A percentile compares a stretch with the other conserved stretches of the same genome.
These are phyloP conservation scores for Cutaneotrichosporon sp. DNA, from an alignment of 1,284 basidiomycete species.

Conservation along the genomic window DNA sequence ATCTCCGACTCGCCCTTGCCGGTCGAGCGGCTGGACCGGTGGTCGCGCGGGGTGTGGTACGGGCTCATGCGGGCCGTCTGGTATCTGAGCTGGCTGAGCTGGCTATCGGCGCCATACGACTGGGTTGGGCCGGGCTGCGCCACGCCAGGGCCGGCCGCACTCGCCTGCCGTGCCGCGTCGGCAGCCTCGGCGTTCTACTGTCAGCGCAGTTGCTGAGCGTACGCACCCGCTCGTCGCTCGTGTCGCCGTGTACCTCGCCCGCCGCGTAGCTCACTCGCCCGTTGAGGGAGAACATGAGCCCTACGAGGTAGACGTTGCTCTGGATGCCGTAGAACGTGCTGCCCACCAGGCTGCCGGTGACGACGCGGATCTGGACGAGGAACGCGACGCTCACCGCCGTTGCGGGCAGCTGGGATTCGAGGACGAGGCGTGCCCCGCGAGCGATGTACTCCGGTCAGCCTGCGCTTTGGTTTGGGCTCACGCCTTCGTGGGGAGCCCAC, in stretches of 20 bases:
- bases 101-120: too few species aligned
- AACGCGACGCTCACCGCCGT: conserved; percentile 34
- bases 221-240: neutral
- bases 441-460: conserved; percentile 24
- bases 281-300: conserved; percentile 39
- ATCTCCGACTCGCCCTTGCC: too few species aligned
- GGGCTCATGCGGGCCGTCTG: too few species aligned
- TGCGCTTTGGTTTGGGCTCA: neutral
- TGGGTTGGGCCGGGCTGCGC: too few species aligned
- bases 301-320: conserved; percentile 34
- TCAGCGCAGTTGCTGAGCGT: too few species aligned
- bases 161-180: too few species aligned
- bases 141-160: too few species aligned
- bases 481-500: conserved; percentile 38
- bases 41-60: too few species aligned
- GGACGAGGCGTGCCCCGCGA: conserved; percentile 34
- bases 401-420: conserved; percentile 41
- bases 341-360: conserved; percentile 32
- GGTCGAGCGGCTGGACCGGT: too few species aligned
- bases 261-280: conserved; percentile 19
- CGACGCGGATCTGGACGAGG: conserved; percentile 31
- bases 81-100: too few species aligned
- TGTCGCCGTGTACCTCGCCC: neutral
- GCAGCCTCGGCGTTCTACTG: too few species aligned
- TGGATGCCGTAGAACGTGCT: conserved; percentile 33